Conservation (phyloP, 2,329 filamentous ascomycete species). For the Fusarium tjaetaba region DNA sequence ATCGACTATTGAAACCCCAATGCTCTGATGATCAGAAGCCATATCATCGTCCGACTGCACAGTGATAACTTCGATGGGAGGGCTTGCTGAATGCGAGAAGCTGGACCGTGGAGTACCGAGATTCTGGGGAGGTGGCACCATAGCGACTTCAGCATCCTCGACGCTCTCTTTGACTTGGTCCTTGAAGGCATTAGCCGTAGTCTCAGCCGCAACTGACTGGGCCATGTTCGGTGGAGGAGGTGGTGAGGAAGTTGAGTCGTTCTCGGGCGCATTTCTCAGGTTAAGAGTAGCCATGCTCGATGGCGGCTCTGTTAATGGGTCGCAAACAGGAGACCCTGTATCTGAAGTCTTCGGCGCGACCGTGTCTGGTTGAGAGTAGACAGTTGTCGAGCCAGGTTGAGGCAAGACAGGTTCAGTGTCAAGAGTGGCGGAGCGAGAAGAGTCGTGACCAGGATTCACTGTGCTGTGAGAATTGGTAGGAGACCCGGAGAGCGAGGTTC, state of each 20-base stretch:
- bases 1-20: conserved; percentile 40
- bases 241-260: conserved; percentile 56
- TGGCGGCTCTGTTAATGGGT: conserved; percentile 49
- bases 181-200: background rate
- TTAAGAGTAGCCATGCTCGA: conserved; percentile 71
- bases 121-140: conserved; percentile 42
- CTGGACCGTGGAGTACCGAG: conserved; percentile 47
- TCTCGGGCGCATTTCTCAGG: conserved; percentile 58
- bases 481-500: conserved; percentile 67
- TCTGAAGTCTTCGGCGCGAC: conserved; percentile 58
- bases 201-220: conserved; percentile 11
- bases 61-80: conserved; percentile 56
- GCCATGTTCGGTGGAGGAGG: conserved; percentile 51
- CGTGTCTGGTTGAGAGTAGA: conserved; percentile 53
- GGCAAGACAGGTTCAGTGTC: conserved; percentile 44
- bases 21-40: conserved; percentile 48
- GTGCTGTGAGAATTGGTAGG: conserved; percentile 63
- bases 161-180: conserved; percentile 56
- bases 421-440: conserved; percentile 47
- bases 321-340: conserved; percentile 44
- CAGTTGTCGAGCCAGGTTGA: conserved; percentile 34
- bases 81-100: conserved; percentile 54
- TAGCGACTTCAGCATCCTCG: conserved; percentile 56
- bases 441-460: conserved; percentile 46
- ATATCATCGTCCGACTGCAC: conserved; percentile 52